phyloP scores from a whole-genome alignment of 1,284 basidiomycete species.

The Moniliophthora roreri region DNA sequence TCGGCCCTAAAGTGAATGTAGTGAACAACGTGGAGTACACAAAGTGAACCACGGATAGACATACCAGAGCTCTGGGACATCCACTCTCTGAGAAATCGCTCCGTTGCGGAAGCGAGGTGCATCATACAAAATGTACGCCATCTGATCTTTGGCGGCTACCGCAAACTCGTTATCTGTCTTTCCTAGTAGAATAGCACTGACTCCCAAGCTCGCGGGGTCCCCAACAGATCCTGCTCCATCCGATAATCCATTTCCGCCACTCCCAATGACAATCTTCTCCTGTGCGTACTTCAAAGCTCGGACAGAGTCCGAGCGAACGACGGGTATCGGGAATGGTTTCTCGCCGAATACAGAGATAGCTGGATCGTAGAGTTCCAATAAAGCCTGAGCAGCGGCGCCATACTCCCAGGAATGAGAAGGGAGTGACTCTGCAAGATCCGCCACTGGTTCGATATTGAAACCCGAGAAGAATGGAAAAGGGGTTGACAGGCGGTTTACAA shows the following conservation, averaged over 20 bases:
- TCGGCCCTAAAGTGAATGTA: slow-evolving; percentile 35
- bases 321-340: slow-evolving; percentile 4
- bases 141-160: slow-evolving; percentile 4
- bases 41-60: neutral
- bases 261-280: slow-evolving; percentile 6
- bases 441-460: slow-evolving; percentile 9
- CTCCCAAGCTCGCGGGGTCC: slow-evolving; percentile 14
- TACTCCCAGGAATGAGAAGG: slow-evolving; percentile 15
- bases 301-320: neutral
- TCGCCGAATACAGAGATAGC: slow-evolving; percentile 6
- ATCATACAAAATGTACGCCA: slow-evolving; percentile 23
- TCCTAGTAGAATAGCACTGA: slow-evolving; percentile 11
- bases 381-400: slow-evolving; percentile 8
- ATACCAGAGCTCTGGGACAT: slow-evolving; percentile 27
- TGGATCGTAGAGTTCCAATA: slow-evolving; percentile 14
- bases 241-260: slow-evolving; percentile 3
- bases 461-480: slow-evolving; percentile 6
- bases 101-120: slow-evolving; percentile 31
- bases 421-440: slow-evolving; percentile 6
- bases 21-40: neutral
- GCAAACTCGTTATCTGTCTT: slow-evolving; percentile 8
- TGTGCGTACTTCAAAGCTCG: slow-evolving; percentile 3
- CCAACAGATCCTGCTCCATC: slow-evolving; percentile 10
- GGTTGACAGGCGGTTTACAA: neutral
- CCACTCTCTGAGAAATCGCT: slow-evolving; percentile 32